Conservation (phyloP, 2,329 filamentous ascomycete species). For the Verticillium zaregamsianum region DNA sequence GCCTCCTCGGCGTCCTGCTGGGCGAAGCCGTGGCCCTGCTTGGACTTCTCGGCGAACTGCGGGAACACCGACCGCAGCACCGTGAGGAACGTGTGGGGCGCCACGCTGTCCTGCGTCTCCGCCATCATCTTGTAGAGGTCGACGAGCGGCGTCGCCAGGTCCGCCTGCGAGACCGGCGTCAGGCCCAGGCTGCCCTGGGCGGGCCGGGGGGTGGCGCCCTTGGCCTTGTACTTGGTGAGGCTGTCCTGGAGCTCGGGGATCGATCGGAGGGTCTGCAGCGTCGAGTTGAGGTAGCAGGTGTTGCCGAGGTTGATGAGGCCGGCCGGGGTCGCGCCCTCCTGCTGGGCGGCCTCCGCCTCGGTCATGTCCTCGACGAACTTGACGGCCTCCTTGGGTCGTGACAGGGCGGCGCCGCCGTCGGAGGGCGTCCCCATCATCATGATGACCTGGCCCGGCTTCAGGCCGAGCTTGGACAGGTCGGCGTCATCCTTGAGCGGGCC, state of each 20-base stretch:
- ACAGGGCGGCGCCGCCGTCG: conserved; percentile 54
- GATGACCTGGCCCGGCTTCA: conserved; percentile 81
- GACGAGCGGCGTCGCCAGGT: conserved; percentile 54
- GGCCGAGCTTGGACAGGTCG: conserved; percentile 74
- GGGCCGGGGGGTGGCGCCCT: conserved; percentile 64
- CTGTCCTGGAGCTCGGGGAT: conserved; percentile 89
- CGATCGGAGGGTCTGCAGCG: conserved; percentile 81
- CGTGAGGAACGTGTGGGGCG: conserved; percentile 77
- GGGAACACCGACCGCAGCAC: conserved; percentile 77
- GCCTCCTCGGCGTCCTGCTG: conserved; percentile 98
- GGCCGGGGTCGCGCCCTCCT: conserved; percentile 79
- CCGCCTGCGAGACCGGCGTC: background rate
- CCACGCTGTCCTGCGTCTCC: conserved; percentile 81
- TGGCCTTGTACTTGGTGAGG: conserved; percentile 53
- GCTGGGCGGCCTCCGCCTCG: conserved; percentile 80
- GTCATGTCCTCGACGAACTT: conserved; percentile 98
- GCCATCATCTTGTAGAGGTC: conserved; percentile 87
- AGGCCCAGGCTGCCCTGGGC: conserved; percentile 23
- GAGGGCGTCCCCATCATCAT: conserved; percentile 97
- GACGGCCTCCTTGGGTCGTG: conserved; percentile 73
- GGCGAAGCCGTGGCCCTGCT: conserved; percentile 79
- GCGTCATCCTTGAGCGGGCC: conserved; percentile 95
- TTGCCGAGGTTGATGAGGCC: conserved; percentile 92
- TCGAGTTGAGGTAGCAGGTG: conserved; percentile 98
- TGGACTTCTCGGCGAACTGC: conserved; percentile 87